These are phyloP conservation scores for Elaphomyces granulatus DNA, from an alignment of 495 filamentous ascomycete species.

Conservation along the genomic window DNA sequence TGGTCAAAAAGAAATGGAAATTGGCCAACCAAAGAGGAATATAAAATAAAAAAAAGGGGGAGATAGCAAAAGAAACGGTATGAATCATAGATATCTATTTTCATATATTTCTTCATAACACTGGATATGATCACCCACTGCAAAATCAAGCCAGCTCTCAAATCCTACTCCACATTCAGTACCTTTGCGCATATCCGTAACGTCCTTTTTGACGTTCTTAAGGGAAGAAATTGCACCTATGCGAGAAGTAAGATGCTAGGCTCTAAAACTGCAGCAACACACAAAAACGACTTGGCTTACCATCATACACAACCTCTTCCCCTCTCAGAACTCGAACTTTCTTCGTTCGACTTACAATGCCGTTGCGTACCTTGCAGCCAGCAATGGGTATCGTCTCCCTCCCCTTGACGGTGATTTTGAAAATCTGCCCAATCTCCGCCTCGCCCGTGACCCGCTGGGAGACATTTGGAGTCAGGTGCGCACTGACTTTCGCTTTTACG, in stretches of 20 bases:
- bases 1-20: too few relatives aligned
- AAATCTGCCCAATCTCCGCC: conserved; percentile 70
- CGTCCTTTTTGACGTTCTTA: conserved; percentile 86
- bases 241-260: conserved; percentile 3
- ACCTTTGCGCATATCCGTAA: conserved; percentile 76
- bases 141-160: conserved; percentile 59
- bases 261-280: not conserved
- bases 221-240: conserved; percentile 62
- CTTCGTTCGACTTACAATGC: conserved; percentile 42
- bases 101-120: conserved; percentile 66
- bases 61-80: not conserved
- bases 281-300: too few relatives aligned
- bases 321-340: conserved; percentile 63
- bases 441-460: conserved; percentile 64
- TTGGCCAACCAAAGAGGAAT: conserved; percentile 6
- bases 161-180: conserved; percentile 88
- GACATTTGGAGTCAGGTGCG: conserved; percentile 48
- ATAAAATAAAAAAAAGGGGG: conserved; percentile 1
- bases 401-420: conserved; percentile 67
- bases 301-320: conserved; percentile 57
- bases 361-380: conserved; percentile 79
- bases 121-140: conserved; percentile 73
- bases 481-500: conserved; percentile 52
- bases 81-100: conserved; percentile 40
- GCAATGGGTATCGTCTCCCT: conserved; percentile 58